Evolutionary conservation across 768 basidiomycete genomes (phyloP).

Genomic region (Russula sp.): DNA sequence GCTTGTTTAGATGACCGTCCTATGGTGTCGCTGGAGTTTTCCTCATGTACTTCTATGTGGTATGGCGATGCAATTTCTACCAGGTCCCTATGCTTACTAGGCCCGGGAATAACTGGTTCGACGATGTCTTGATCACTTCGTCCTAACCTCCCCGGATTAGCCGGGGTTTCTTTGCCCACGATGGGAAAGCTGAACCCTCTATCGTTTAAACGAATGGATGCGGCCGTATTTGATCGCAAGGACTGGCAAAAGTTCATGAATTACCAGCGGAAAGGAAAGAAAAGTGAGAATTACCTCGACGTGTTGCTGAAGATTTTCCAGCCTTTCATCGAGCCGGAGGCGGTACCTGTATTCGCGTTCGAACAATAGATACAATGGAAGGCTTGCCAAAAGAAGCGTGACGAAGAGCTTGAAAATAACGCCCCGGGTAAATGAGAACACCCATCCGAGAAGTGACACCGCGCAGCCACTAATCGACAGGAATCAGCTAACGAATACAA

Average conservation of each 20-base stretch:
- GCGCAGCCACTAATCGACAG: neutral
- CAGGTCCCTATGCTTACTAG: no score
- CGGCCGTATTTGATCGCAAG: neutral
- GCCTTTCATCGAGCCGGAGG: neutral
- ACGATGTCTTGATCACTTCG: no score
- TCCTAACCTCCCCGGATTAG: no score
- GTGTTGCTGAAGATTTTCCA: neutral
- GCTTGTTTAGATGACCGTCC: no score
- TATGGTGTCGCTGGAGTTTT: no score
- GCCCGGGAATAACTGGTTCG: no score
- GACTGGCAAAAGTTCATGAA: neutral
- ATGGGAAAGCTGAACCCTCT: no score
- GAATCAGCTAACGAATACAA: neutral
- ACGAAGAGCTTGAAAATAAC: neutral
- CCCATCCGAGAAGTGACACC: neutral
- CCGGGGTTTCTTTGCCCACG: no score
- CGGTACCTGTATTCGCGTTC: neutral
- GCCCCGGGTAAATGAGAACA: neutral
- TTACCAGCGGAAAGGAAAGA: neutral
- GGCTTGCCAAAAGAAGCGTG: neutral
- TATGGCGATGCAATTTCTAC: no score
- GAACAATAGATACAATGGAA: neutral
- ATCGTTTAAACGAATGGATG: no score
- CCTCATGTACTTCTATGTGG: no score
- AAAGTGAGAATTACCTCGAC: neutral